Evolutionary conservation across 805 yeast genomes (phyloP).

Genomic region (Pichia gijzeniarum): DNA sequence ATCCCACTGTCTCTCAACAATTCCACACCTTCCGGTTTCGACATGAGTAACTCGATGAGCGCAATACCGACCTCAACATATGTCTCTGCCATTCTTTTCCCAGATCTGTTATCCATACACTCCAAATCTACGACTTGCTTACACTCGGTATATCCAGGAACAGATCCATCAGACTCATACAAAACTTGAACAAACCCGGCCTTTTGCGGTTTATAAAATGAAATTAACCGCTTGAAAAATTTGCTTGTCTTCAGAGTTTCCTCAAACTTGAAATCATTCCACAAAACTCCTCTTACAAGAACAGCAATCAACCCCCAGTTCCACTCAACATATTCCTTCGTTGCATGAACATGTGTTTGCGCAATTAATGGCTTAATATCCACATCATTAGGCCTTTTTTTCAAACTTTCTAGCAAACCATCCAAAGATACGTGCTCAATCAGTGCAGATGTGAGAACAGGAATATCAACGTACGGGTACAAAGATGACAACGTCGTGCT

Average conservation of each 20-base stretch:
- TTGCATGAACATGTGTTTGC: conserved; percentile 64
- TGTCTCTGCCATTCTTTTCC: conserved; percentile 35
- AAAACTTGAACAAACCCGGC: conserved; percentile 51
- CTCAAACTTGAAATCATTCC: conserved; percentile 64
- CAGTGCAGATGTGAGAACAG: not conserved
- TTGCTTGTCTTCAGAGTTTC: conserved; percentile 76
- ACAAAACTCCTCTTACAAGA: conserved; percentile 78
- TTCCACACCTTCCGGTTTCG: conserved; percentile 17
- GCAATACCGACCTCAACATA: conserved; percentile 72
- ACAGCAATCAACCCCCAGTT: conserved; percentile 72
- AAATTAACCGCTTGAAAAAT: conserved; percentile 73
- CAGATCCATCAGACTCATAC: not conserved
- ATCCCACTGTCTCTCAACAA: conserved; percentile 59
- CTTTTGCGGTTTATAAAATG: conserved; percentile 90
- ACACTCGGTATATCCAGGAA: conserved; percentile 4
- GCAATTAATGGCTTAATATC: conserved; percentile 60
- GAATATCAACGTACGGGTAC: conserved; percentile 1
- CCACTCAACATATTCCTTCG: conserved; percentile 82
- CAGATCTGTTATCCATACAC: not conserved
- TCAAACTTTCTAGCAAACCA: not conserved
- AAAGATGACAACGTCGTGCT: not conserved
- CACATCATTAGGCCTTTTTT: conserved; percentile 42
- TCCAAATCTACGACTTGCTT: conserved; percentile 1
- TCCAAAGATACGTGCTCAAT: conserved; percentile 1
- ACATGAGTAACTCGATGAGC: conserved; percentile 58